Conservation (phyloP, 2,329 filamentous ascomycete species). For the Sclerotinia borealis region DNA sequence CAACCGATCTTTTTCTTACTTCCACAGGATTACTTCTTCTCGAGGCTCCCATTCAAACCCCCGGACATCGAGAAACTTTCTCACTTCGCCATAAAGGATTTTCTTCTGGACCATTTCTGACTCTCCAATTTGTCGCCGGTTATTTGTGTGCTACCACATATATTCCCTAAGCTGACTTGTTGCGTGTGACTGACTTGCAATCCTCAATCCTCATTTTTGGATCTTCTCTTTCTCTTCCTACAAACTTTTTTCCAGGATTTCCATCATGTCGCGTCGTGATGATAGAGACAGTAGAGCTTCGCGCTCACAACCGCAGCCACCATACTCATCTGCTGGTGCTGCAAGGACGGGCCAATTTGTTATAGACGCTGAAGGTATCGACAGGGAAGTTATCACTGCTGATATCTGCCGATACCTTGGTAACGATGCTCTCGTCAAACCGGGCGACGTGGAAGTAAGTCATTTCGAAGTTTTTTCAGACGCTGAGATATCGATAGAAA, state of each 20-base stretch:
- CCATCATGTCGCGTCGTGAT: slow-evolving; percentile 13
- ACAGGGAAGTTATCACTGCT: slow-evolving; percentile 76
- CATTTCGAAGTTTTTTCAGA: slow-evolving; percentile 6
- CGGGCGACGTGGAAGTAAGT: slow-evolving; percentile 66
- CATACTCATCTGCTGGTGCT: slow-evolving; percentile 23
- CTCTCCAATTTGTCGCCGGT: slow-evolving; percentile 15
- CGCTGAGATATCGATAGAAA: neutral
- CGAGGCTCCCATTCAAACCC: slow-evolving; percentile 18
- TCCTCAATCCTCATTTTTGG: slow-evolving; percentile 27
- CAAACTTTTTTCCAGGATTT: slow-evolving; percentile 27
- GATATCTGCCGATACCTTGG: slow-evolving; percentile 81
- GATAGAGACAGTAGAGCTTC: slow-evolving; percentile 23
- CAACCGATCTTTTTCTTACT: slow-evolving; percentile 2
- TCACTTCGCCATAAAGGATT: slow-evolving; percentile 7
- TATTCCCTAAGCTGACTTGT: slow-evolving; percentile 31
- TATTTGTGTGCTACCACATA: slow-evolving; percentile 26
- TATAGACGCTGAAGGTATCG: slow-evolving; percentile 72
- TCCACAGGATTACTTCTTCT: slow-evolving; percentile 25
- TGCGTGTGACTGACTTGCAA: slow-evolving; percentile 30
- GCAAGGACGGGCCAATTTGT: slow-evolving; percentile 70
- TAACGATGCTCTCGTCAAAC: slow-evolving; percentile 74
- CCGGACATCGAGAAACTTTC: slow-evolving; percentile 6
- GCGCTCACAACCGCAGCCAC: slow-evolving; percentile 34
- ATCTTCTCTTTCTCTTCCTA: slow-evolving; percentile 29
- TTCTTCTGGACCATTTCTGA: slow-evolving; percentile 15